Base-by-base conservation (phyloP, 257 asterid genomes). In the Plantago elongata region DNA sequence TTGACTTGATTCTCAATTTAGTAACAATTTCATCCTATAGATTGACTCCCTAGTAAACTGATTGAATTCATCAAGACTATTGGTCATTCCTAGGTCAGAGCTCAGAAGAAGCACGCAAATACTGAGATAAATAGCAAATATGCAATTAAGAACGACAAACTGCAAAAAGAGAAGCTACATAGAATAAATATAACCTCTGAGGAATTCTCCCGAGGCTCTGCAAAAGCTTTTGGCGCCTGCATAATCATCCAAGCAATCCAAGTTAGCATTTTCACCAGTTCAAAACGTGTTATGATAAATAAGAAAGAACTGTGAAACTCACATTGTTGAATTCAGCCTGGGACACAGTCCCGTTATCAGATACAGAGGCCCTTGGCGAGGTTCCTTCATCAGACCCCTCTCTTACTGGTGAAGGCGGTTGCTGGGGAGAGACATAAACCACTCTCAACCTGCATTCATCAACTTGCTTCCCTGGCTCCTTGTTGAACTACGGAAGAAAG, bases 381-480 rank as follows among this genome's bases (percentile, higher is more conserved):
- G 78, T 65, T 11, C 89, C 89, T 71, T 85, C 94, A 14, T 79
- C 95, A 9, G 84, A 76, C 54, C 84, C 95, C 79, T 83, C 95
- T 5, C 84, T 80, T 62, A 81, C 84, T 42, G 87, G 92, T 29
- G 86, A 88, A 44, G 86, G 87, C 27, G 90, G 89, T 63, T 80
- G 89, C 38, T 78, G 79, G 38, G 92, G 84, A 54, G 89, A 57
- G 45, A 81, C 85, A 59, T 83, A 88, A 46, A 81, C 58, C 63
- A 84, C 95, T 69, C 76, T 88, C 78, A 88, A 76, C 75, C 81
- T 88, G 79, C 84, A 84, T 72, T 88, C 95, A 70, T 85, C 90
- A 61, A 85, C 79, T 59, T 9, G 79, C 51, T 76, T 72, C 34
- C 89, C 95, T 5, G 73, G 69, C 71, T 83, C 95, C 77, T 83